Evolutionary conservation across 305 asterid species (phyloP), one percentile per base, ranked within the genome.

Genomic region (Rubia occidens): DNA sequence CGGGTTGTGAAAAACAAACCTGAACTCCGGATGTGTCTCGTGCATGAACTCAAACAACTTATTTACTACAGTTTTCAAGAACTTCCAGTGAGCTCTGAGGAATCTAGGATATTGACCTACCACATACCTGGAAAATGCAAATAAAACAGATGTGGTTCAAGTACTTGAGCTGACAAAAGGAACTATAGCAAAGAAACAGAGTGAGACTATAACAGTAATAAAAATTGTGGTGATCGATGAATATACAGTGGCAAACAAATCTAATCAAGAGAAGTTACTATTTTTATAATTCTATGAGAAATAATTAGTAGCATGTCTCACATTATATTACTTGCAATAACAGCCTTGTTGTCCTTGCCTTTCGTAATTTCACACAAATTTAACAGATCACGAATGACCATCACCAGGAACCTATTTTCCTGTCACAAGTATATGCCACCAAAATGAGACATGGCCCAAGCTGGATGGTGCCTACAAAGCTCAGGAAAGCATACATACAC

Each of bases 11-110:
- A 2, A 66, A 9, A 75, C 73, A 44, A 79, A 95, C 99, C 98
- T 95, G 99, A 82, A 95, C 99, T 78, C 99, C 99, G 49, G 98
- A 82, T 95, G 99, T 8, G 89, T 91, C 86, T 95, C 99, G 9
- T 95, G 98, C 99, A 95, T 95, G 84, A 95, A 95, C 82, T 95
- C 99, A 79, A 95, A 95, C 83, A 95, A 80, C 82, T 95, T 95
- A 86, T 91, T 91, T 71, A 95, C 98, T 67, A 91, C 98, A 73
- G 98, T 95, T 86, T 95, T 95, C 90, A 95, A 82, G 81, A 95
- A 95, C 86, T 95, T 95, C 99, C 99, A 95, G 77, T 95, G 99
- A 69, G 99, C 99, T 86, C 99, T 89, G 80, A 95, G 78, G 81
- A 95, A 95, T 70, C 99, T 83, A 44, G 99, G 99, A 78, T 95